Percentiles rank a stretch among this genome's conserved stretches.
These are phyloP conservation scores for Phyllosticta citribraziliensis DNA, from an alignment of 2,329 filamentous ascomycete genomes.

Conservation along the genomic window DNA sequence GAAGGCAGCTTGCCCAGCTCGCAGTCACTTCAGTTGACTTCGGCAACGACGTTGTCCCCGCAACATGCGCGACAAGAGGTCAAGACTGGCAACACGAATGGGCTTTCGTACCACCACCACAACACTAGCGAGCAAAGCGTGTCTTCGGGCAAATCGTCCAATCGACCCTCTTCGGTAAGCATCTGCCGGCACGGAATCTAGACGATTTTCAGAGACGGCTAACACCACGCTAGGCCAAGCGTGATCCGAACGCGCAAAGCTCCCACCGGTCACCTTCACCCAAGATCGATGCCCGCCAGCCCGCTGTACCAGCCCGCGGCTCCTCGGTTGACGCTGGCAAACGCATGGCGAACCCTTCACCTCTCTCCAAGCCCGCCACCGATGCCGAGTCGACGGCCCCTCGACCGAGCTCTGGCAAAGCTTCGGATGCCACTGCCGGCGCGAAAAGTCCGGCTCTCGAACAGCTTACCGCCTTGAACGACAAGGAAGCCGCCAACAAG, in stretches of 20 bases:
- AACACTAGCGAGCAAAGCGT: slow-evolving; percentile 28
- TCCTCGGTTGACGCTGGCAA: slow-evolving; percentile 31
- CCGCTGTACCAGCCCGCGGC: slow-evolving; percentile 23
- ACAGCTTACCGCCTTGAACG: slow-evolving; percentile 77
- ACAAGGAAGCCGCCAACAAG: slow-evolving; percentile 58
- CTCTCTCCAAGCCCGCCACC: slow-evolving; percentile 36
- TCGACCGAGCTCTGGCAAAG: slow-evolving; percentile 12
- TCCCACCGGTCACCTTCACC: slow-evolving; percentile 2
- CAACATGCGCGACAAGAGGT: slow-evolving; percentile 16
- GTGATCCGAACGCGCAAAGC: slow-evolving; percentile 4
- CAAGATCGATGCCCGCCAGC: slow-evolving; percentile 4
- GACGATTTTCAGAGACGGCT: not conserved
- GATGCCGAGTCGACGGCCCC: slow-evolving; percentile 20
- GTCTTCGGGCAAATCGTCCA: slow-evolving; percentile 22
- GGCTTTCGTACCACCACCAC: slow-evolving; percentile 19
- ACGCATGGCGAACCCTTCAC: slow-evolving; percentile 35
- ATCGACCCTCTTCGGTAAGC: slow-evolving; percentile 24
- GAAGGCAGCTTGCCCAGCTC: slow-evolving; percentile 24
- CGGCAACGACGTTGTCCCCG: slow-evolving; percentile 12
- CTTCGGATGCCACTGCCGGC: slow-evolving; percentile 16
- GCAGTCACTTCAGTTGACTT: slow-evolving; percentile 8
- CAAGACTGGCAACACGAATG: slow-evolving; percentile 18
- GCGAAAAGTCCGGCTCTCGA: slow-evolving; percentile 62
- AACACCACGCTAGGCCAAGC: slow-evolving; percentile 4
- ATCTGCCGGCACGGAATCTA: not conserved